A percentile compares a stretch with the other conserved stretches of the same genome.
These are phyloP conservation scores for Blumeria hordei DNA, from an alignment of 2,329 filamentous ascomycete species.

Conservation along the genomic window DNA sequence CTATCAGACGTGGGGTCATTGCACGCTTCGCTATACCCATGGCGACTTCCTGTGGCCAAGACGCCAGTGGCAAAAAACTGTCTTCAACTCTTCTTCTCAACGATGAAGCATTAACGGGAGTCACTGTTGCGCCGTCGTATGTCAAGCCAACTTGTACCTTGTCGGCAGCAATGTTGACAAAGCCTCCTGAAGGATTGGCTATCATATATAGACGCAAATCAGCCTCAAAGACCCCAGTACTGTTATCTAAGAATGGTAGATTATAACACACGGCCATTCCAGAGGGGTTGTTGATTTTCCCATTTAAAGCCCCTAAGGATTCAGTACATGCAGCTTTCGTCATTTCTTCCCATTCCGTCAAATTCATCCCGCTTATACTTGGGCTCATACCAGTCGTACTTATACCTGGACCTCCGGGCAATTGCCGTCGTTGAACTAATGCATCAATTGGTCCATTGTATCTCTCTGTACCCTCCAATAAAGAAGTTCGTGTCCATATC, in stretches of 20 bases:
- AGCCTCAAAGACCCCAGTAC: constrained; percentile 47
- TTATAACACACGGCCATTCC: constrained; percentile 71
- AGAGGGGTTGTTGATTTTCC: constrained; percentile 41
- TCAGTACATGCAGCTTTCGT: too few relatives aligned
- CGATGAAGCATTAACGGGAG: constrained; percentile 16
- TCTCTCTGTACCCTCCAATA: too few relatives aligned
- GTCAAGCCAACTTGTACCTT: constrained; percentile 29
- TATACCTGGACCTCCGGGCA: too few relatives aligned
- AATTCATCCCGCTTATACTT: too few relatives aligned
- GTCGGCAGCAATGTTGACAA: constrained; percentile 24
- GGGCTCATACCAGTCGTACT: too few relatives aligned
- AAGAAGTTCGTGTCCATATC: too few relatives aligned
- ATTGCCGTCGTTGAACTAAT: too few relatives aligned
- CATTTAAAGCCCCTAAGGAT: too few relatives aligned
- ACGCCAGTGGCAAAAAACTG: constrained; percentile 8
- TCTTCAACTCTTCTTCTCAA: constrained; percentile 6
- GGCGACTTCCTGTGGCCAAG: constrained; percentile 4
- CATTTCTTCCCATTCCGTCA: too few relatives aligned
- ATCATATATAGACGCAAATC: constrained; percentile 54
- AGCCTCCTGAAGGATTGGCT: constrained; percentile 28
- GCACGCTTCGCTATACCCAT: constrained; percentile 4
- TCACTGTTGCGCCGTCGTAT: constrained; percentile 29
- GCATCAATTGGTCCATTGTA: too few relatives aligned
- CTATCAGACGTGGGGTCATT: constrained; percentile 22
- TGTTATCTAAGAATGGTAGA: constrained; percentile 42